Evolutionary conservation across 2,329 filamentous ascomycete species (phyloP), one percentile per base, ranked within the genome.

Genomic region (Ophiostoma piceae): DNA sequence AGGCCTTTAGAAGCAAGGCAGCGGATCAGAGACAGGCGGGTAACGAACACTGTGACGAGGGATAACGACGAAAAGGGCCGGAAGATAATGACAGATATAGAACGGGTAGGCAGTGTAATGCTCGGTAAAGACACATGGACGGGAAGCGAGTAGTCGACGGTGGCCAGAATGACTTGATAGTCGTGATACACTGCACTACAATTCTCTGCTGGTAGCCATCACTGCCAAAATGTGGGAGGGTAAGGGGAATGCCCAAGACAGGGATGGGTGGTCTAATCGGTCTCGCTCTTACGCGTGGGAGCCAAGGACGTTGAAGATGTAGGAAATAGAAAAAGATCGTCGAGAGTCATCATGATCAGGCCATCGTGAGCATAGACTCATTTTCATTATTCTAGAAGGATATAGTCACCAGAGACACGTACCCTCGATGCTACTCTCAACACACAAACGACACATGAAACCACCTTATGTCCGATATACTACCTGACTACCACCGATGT

Each of bases 71-170:
- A 62, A 16, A 62, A 62, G 26, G 14, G 5, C 57, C 57, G 57
- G 57, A 62, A 62, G 57, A 37, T 7, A 37, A 22, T 29, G 65
- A 67, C n/a, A 39, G 11, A 62, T 62, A 32, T 62, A 62, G 57
- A 62, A 62, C 57, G 57, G 57, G 57, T 62, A 62, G 26, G 57
- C 57, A 62, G 57, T 62, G 57, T 32, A 62, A 62, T 62, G 26
- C 57, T 35, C 57, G 57, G 26, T 32, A 32, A 32, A 32, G 26
- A 62, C 57, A 62, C 57, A 62, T 62, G 57, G 57, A 62, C 57
- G 57, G 57, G 57, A 62, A n/a, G 26, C 26, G 57, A 62, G 57
- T 47, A 19, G 16, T 47, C 16, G 41, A 43, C 11, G 19, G 19
- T 47, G 43, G 5, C 16, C 43, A 47, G 16, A 16, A 19, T 47